These are phyloP conservation scores for Dendrocalamus sinicus DNA, from an alignment of 176 grass and related monocot genomes.

Conservation along the genomic window DNA sequence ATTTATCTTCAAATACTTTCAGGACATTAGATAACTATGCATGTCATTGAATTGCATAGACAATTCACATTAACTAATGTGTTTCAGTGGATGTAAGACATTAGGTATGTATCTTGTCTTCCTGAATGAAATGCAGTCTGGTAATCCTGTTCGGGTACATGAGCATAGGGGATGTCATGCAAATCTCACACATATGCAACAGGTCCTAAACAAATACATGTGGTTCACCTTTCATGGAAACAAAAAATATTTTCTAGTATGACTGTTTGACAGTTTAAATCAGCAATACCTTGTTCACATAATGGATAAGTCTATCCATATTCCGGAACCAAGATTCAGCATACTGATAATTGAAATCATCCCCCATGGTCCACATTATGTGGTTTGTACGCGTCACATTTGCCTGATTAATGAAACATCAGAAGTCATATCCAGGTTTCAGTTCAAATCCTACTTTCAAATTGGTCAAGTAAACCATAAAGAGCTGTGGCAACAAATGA, in stretches of 20 bases:
- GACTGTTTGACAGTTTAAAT: slow-evolving; percentile 14
- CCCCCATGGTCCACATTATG: slow-evolving; percentile 98
- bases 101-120: slow-evolving; percentile 12
- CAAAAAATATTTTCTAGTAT: not conserved
- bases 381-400: slow-evolving; percentile 87
- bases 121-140: not conserved
- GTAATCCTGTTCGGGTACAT: not conserved
- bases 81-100: not conserved
- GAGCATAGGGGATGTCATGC: not conserved
- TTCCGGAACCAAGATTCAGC: slow-evolving; percentile 94
- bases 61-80: not conserved
- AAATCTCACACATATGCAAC: slow-evolving; percentile 1
- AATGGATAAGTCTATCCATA: slow-evolving; percentile 93
- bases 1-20: slow-evolving; percentile 10
- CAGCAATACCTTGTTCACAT: slow-evolving; percentile 83
- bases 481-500: slow-evolving; percentile 8
- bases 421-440: slow-evolving; percentile 31
- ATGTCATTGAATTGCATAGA: slow-evolving; percentile 8
- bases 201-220: not conserved
- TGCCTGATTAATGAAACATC: slow-evolving; percentile 58
- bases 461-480: slow-evolving; percentile 5
- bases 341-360: slow-evolving; percentile 94
- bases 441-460: slow-evolving; percentile 34
- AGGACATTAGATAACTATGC: not conserved
- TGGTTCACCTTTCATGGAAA: not conserved